Evolutionary conservation across 78 protist genomes (phyloP).

Genomic region (Polysphondylium violaceum): DNA sequence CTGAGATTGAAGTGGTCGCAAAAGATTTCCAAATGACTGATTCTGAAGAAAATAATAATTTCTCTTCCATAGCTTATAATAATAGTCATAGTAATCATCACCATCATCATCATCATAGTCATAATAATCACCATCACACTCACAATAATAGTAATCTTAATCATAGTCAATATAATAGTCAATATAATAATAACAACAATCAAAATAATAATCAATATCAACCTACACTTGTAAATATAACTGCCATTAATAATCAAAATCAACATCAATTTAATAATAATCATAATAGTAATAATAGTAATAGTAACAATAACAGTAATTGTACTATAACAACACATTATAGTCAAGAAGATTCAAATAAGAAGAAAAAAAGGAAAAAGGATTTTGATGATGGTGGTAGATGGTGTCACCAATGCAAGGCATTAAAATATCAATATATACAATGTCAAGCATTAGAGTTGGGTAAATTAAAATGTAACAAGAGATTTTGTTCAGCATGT

Average conservation of each 20-base stretch:
- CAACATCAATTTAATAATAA: background rate
- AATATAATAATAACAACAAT: background rate
- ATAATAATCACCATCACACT: background rate
- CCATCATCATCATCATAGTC: background rate
- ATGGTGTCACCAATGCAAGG: slow-evolving; percentile 81
- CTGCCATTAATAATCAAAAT: background rate
- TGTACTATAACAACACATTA: too few relatives aligned
- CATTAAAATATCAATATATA: slow-evolving; percentile 59
- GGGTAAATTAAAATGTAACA: slow-evolving; percentile 68
- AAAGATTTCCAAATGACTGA: slow-evolving; percentile 17
- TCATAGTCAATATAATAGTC: background rate
- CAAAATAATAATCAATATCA: background rate
- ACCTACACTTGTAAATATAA: too few relatives aligned
- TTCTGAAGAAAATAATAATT: slow-evolving; percentile 14
- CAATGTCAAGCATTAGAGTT: slow-evolving; percentile 65
- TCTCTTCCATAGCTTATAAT: background rate
- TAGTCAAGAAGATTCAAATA: slow-evolving; percentile 9
- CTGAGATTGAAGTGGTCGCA: slow-evolving; percentile 6
- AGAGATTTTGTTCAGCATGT: slow-evolving; percentile 69
- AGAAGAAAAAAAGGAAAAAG: slow-evolving; percentile 50
- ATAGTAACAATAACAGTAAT: background rate
- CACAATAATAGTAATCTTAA: background rate
- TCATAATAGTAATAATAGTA: background rate
- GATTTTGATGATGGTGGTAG: slow-evolving; percentile 65
- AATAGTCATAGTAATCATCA: background rate